Base-by-base conservation (phyloP, 225 moss, liverwort and hornwort species). In the Physcomitrellopsis africana region DNA sequence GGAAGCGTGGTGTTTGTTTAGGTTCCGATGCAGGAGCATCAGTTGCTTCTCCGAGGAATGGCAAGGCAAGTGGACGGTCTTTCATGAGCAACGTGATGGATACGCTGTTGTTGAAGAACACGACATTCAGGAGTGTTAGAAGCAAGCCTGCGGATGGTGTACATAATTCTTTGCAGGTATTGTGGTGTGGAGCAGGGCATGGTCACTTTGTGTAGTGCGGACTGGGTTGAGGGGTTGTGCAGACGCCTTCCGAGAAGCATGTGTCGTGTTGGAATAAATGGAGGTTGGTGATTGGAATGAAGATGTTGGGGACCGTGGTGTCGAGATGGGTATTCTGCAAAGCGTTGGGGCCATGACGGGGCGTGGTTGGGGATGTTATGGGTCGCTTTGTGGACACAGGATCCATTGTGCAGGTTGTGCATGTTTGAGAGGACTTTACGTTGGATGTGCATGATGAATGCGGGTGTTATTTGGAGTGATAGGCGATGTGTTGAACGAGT, bases 1-100 rank as follows among this genome's bases (percentile, higher is more conserved):
- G 52, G 16, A 45, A 56, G 45, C 56, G 45, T 65, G 13, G 43
- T 77, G 62, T 77, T 47, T 63, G 24, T 80, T 72, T 73, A 90
- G 87, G 87, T 80, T 81, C 86, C 54, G 89, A 81, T 17, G 82
- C 81, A 41, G 64, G 70, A 59, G 76, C 65, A 26, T 74, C 79
- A 65, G 52, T 80, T 68, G 65, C 69, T 59, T 86, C 91, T 53
- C 91, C 87, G 5, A 81, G 54, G 47, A 79, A 82, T 47, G 68
- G 66, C 20, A 91, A 86, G 77, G 55, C 76, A 61, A 14, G 61
- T 23, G 92, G 94, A 63, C 82, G 90, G 54, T 87, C 80, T 48
- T 94, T 94, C 72, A 94, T 94, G 92, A 86, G 85, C 69, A 90
- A 82, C 74, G 63, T 94, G 20, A 89, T 94, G 92, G 94, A 94